Conservation (phyloP, 2,329 filamentous ascomycete species). For the Penicillium sp. region DNA sequence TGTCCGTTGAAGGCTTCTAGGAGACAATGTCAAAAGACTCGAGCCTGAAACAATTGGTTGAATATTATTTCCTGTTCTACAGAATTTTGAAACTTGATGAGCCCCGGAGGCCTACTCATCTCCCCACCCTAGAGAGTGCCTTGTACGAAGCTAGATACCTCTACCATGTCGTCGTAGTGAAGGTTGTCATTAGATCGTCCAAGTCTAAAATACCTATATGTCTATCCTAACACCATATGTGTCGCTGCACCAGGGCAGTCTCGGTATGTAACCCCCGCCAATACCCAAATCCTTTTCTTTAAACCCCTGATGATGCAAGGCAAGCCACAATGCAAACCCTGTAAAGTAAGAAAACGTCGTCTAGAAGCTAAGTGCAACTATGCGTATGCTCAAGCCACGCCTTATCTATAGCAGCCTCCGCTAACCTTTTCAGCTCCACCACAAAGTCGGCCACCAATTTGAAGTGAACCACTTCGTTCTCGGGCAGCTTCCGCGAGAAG, state of each 20-base stretch:
- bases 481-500: constrained; percentile 27
- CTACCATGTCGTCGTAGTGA: neutral
- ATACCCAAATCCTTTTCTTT: neutral
- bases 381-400: constrained; percentile 31
- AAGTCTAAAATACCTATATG: neutral
- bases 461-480: constrained; percentile 40
- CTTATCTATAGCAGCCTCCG: constrained; percentile 43
- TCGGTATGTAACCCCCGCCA: neutral
- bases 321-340: neutral
- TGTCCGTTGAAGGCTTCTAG: too few relatives aligned
- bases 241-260: too few relatives aligned
- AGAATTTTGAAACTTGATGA: too few relatives aligned
- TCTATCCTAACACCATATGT: neutral
- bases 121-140: too few relatives aligned
- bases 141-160: too few relatives aligned
- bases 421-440: constrained; percentile 43
- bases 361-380: constrained; percentile 3
- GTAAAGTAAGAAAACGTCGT: neutral
- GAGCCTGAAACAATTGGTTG: too few relatives aligned
- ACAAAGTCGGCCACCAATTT: constrained; percentile 44
- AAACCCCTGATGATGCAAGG: too few relatives aligned
- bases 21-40: too few relatives aligned
- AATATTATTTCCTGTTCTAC: too few relatives aligned
- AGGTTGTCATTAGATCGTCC: neutral
- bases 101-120: too few relatives aligned